Evolutionary conservation across 768 basidiomycete species (phyloP).

Genomic region (Lactarius tabidus): DNA sequence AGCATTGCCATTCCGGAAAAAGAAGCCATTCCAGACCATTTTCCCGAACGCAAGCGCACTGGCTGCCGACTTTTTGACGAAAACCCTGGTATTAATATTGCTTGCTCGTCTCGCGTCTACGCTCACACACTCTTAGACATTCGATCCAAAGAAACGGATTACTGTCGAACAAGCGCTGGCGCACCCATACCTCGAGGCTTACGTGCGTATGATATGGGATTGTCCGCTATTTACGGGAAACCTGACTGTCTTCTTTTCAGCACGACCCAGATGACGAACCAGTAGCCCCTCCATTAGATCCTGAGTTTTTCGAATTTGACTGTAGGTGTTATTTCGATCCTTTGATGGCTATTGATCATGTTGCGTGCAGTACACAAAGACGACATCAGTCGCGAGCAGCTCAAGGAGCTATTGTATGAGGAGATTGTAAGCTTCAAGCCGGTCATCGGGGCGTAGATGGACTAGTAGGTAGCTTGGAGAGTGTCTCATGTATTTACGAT

Average conservation of each 20-base stretch:
- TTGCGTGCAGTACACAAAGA: constrained; percentile 77
- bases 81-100: constrained; percentile 58
- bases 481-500: not conserved
- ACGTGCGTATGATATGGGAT: constrained; percentile 48
- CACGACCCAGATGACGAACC: constrained; percentile 98
- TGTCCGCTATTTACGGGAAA: not conserved
- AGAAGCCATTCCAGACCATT: constrained; percentile 71
- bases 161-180: constrained; percentile 91
- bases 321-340: constrained; percentile 43
- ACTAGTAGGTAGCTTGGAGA: not conserved
- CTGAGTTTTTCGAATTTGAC: constrained; percentile 98
- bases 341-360: not conserved
- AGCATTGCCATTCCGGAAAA: constrained; percentile 89
- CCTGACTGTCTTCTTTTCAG: constrained; percentile 34
- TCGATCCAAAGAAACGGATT: constrained; percentile 96
- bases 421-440: constrained; percentile 92
- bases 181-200: constrained; percentile 94
- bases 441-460: constrained; percentile 42
- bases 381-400: constrained; percentile 89
- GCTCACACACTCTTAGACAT: constrained; percentile 53
- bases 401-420: constrained; percentile 91
- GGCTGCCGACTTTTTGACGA: constrained; percentile 75
- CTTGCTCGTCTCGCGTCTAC: not conserved
- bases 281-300: constrained; percentile 88
- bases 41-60: constrained; percentile 89